Evolutionary conservation across 108 stramenopile genomes (phyloP), one percentile per base, ranked within the genome.

Genomic region (Skeletonema marinoi): DNA sequence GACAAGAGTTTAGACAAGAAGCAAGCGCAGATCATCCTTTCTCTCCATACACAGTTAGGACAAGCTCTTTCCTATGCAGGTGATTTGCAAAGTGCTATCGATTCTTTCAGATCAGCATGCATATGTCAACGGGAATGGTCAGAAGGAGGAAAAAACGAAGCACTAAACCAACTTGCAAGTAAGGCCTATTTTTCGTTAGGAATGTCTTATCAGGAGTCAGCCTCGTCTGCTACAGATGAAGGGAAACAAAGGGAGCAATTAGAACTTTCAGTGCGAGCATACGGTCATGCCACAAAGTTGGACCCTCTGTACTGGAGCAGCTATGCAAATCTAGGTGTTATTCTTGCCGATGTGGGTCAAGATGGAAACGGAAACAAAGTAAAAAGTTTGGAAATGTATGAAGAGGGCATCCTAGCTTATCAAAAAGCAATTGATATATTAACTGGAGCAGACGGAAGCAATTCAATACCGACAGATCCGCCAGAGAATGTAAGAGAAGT

Each of bases 341-440:
- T 92, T 1, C 72, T 90, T 6, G 86, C 87, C 13, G 92, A 92
- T 66, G 65, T 66, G 5, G 73, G 73, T 33, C 33, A 31, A 32
- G 61, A 73, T 64, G 71, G 32, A 31, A 48, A 63, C 51, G 71
- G 71, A 3, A 73, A 64, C 46, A 63, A 62, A 14, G 71, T 33
- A 50, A 35, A 25, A 1, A 31, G 84, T 9, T 38, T 92, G 30
- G 64, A 74, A 58, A 58, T 81, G 65, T 78, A 70, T 42, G 86
- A 80, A 29, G 86, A 90, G 42, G 89, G 89, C 3, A 72, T 92
- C 61, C 38, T 66, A 39, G 88, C 88, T 1, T 92, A 92, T 83
- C 88, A 92, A 70, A 80, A 86, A 54, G 92, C 89, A 7, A 89
- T 88, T 70, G 83, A 84, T 29, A 71, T 92, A n/a, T 65, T 92